Evolutionary conservation across 148 eudicot genomes (phyloP), one percentile per base, ranked within the genome.

Genomic region (Rhododendron kiyosumense): DNA sequence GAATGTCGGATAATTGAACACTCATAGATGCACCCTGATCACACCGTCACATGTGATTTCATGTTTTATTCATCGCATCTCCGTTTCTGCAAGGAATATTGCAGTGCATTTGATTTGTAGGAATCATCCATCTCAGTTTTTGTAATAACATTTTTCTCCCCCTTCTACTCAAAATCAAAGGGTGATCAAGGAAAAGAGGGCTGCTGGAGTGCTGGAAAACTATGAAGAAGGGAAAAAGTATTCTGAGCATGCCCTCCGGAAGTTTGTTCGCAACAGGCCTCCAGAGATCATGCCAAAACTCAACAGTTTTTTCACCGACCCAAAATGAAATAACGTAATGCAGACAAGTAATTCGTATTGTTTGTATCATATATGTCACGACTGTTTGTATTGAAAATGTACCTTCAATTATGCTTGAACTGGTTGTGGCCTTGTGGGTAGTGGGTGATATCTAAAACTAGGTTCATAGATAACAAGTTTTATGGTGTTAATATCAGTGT

Each of bases 231-330:
- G 98, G 24, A 93, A 94, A 87, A 93, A 83, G 84, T 96, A 96
- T n/a, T 79, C 93, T 0, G 87, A 93, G 84, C 94, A 95, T 86
- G 46, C 86, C n/a, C 59, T 96, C 67, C 88, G 98, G 87, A 94
- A 89, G 89, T 96, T 84, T 90, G 98, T 93, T 63, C 96, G 96
- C 75, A 87, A 86, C 78, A 93, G 84, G 94, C 45, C 94, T 36
- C 90, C 96, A 0, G 95, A 96, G 90, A 93, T 96, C 90, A 94
- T 96, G 96, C 98, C 98, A 84, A 69, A 91, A 78, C 78, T 96
- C 87, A 94, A 94, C 91, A 86, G 77, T 15, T 94, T 94, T 89
- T 94, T 96, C 80, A 46, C 92, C 51, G 90, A 96, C 8, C 98
- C 98, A 15, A 91, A 92, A 71, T 91, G 46, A 69, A 22, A 26